Base-by-base conservation (phyloP, 352 stramenopile species). In the Phytophthora palmivora region DNA sequence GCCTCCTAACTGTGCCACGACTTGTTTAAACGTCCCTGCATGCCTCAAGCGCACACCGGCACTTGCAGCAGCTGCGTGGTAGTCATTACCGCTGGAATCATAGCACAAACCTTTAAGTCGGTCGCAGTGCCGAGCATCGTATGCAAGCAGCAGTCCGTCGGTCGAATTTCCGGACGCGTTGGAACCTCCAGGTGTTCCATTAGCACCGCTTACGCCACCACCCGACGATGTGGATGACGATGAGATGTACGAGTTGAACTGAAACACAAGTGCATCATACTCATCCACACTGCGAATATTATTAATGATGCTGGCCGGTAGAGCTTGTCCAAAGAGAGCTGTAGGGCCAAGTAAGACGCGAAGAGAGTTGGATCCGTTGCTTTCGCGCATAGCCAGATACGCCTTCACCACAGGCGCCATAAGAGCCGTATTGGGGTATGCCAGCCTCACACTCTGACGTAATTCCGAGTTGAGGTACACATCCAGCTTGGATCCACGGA, bases 401-500 rank as follows among this genome's bases (percentile, higher is more conserved):
- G 84, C 83, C 61, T 93, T 91, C 14, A 93, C 80, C 10, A 93
- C 83, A 4, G 84, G 82, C 30, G 78, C 69, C 79, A 91, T 91
- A 19, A 89, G 63, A n/a, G 77, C 70, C 26, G 78, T 91, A 57
- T 92, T 93, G 1, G 86, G 86, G 49, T 95, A 95, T 32, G 79
- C 78, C 33, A 95, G 69, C 38, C 87, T 84, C 50, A 87, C 78
- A 38, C 77, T 91, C 39, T 95, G 86, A 8, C 79, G 72, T 53
- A 91, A 47, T 50, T 95, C 84, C 7, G 72, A 70, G 56, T 95
- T 93, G 4, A 93, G 45, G 41, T 89, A 95, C 15, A 95, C 76
- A 46, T 95, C 86, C 24, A 95, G 58, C 52, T 93, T 93, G 6
- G 86, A 95, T 38, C 86, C 84, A 18, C 86, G 84, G 41, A 95